Evolutionary conservation across 2,329 filamentous ascomycete species (phyloP).

Genomic region (Talaromyces sp.): DNA sequence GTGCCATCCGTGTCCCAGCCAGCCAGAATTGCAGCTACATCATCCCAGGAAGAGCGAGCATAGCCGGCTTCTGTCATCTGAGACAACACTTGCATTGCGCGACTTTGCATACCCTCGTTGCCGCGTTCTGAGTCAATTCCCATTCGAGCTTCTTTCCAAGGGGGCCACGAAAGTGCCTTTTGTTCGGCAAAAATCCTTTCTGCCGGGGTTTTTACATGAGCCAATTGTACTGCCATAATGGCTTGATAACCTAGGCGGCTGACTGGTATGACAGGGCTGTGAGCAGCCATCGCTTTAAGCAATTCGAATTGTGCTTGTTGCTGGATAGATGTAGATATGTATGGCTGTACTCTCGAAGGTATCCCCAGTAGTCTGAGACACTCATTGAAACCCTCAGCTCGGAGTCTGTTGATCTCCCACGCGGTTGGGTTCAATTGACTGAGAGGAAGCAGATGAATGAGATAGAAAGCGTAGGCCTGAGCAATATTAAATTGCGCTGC

Average conservation of each 20-base stretch:
- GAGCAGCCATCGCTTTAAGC: conserved; percentile 52
- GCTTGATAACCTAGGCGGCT: conserved; percentile 55
- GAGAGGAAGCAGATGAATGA: conserved; percentile 20
- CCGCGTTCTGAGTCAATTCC: conserved; percentile 57
- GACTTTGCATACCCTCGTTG: conserved; percentile 52
- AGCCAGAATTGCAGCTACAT: conserved; percentile 49
- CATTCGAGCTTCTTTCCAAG: conserved; percentile 59
- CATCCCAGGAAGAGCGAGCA: conserved; percentile 47
- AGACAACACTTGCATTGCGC: conserved; percentile 51
- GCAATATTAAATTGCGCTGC: conserved; percentile 41
- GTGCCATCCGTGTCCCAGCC: conserved; percentile 61
- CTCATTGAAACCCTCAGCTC: conserved; percentile 45
- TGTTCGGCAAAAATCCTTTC: conserved; percentile 56
- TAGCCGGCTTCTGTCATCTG: conserved; percentile 60
- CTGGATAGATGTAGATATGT: conserved; percentile 45
- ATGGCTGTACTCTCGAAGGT: conserved; percentile 46
- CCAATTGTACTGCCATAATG: conserved; percentile 52
- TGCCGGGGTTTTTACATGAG: conserved; percentile 50
- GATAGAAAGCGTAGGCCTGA: conserved; percentile 33
- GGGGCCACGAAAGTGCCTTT: conserved; percentile 59
- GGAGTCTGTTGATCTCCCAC: conserved; percentile 21
- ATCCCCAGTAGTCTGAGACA: conserved; percentile 46
- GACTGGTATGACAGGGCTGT: conserved; percentile 51
- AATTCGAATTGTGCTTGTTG: conserved; percentile 55
- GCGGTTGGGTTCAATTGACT: not conserved